A percentile compares a stretch with the other conserved stretches of the same genome.
phyloP scores from a whole-genome alignment of 1,284 basidiomycete genomes.

The Puccinia novopanici region DNA sequence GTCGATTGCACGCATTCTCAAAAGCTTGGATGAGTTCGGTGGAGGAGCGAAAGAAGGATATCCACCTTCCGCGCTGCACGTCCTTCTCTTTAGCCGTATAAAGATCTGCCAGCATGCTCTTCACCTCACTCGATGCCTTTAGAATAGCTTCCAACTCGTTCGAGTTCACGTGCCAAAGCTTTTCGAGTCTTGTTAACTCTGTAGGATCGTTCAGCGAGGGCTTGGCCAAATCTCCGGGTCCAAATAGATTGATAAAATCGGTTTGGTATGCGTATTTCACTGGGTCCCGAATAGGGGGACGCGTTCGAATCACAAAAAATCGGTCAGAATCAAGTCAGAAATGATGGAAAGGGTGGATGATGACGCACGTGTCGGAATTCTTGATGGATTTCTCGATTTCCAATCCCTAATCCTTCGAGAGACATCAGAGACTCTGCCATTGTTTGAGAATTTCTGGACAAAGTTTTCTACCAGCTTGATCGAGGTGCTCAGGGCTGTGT shows the following conservation, averaged over 20 bases:
- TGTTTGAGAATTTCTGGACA: background rate
- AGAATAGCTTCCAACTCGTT: background rate
- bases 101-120: background rate
- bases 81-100: conserved; percentile 5
- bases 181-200: background rate
- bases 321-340: background rate
- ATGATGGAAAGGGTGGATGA: background rate
- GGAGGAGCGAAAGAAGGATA: background rate
- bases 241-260: background rate
- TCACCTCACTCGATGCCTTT: background rate
- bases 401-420: conserved; percentile 15
- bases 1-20: background rate
- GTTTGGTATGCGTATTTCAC: conserved; percentile 10
- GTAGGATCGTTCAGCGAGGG: background rate
- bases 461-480: background rate
- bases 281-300: background rate
- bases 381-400: conserved; percentile 2
- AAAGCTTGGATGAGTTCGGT: background rate
- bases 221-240: conserved; percentile 19
- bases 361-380: background rate
- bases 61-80: background rate
- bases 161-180: background rate
- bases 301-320: background rate
- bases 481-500: background rate
- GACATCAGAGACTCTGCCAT: background rate